Conservation (phyloP, 352 stramenopile species). For the Pythium monospermum region DNA sequence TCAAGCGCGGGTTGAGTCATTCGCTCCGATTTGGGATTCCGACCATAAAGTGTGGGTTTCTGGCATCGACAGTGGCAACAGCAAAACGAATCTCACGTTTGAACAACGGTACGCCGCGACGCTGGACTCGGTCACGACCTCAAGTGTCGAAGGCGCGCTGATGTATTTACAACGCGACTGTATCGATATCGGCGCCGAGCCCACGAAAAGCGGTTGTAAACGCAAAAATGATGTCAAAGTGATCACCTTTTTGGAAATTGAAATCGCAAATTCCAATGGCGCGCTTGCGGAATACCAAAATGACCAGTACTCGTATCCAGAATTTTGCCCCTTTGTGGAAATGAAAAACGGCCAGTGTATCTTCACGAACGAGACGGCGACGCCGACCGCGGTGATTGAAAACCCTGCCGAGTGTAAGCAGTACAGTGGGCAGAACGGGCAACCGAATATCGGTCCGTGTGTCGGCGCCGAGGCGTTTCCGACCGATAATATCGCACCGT, state of each 20-base stretch:
- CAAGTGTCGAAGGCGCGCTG: conserved; percentile 14
- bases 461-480: conserved; percentile 37
- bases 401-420: conserved; percentile 38
- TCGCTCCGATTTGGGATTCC: no score
- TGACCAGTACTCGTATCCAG: conserved; percentile 22
- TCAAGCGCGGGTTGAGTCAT: no score
- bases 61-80: no score
- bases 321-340: conserved; percentile 45
- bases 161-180: conserved; percentile 16
- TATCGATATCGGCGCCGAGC: conserved; percentile 12
- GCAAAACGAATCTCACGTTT: no score
- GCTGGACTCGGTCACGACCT: conserved; percentile 25
- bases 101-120: conserved; percentile 23
- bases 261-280: conserved; percentile 35
- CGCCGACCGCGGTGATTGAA: conserved; percentile 34
- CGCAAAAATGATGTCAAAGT: conserved; percentile 60
- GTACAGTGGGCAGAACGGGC: conserved; percentile 40
- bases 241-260: conserved; percentile 62
- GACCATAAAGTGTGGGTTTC: no score
- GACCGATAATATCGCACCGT: conserved; percentile 51
- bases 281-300: conserved; percentile 43
- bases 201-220: conserved; percentile 1
- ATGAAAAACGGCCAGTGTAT: conserved; percentile 64
- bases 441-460: conserved; percentile 42
- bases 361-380: no score